Percentiles rank a stretch among this genome's conserved stretches.
Evolutionary conservation across 1,284 basidiomycete genomes (phyloP).

Genomic region (Filobasidium uniguttulatum): DNA sequence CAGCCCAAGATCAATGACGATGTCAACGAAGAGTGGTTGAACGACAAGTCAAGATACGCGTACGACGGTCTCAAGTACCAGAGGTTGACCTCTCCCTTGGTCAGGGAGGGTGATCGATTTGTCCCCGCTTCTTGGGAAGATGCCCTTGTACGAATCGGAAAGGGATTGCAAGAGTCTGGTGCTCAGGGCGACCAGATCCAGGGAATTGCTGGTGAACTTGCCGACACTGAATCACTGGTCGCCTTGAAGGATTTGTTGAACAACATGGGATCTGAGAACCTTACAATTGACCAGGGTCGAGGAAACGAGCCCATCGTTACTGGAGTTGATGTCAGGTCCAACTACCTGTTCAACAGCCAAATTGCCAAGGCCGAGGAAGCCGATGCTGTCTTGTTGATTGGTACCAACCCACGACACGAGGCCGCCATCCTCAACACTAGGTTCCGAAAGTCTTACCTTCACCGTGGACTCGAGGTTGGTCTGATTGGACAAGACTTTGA

Average conservation of each 20-base stretch:
- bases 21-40: conserved; percentile 99
- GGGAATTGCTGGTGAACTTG: conserved; percentile 80
- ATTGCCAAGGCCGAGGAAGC: conserved; percentile 85
- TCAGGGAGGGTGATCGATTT: conserved; percentile 86
- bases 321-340: conserved; percentile 82
- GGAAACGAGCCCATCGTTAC: conserved; percentile 57
- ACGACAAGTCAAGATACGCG: conserved; percentile 95
- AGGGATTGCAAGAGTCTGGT: conserved; percentile 64
- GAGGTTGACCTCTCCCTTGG: conserved; percentile 78
- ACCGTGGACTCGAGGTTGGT: conserved; percentile 70
- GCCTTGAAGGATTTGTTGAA: conserved; percentile 90
- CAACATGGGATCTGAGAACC: conserved; percentile 89
- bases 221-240: conserved; percentile 87
- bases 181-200: conserved; percentile 93
- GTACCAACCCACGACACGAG: conserved; percentile 95
- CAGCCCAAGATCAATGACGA: conserved; percentile 95
- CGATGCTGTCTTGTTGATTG: conserved; percentile 84
- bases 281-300: conserved; percentile 60
- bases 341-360: conserved; percentile 94
- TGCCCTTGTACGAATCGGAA: conserved; percentile 63
- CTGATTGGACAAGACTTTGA: conserved; percentile 84
- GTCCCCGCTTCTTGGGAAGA: conserved; percentile 86
- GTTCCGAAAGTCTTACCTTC: conserved; percentile 86
- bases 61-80: conserved; percentile 94
- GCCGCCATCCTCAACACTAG: conserved; percentile 95